Evolutionary conservation across 345 rosid genomes (phyloP).

Genomic region (Eucalyptus erythrocorys): DNA sequence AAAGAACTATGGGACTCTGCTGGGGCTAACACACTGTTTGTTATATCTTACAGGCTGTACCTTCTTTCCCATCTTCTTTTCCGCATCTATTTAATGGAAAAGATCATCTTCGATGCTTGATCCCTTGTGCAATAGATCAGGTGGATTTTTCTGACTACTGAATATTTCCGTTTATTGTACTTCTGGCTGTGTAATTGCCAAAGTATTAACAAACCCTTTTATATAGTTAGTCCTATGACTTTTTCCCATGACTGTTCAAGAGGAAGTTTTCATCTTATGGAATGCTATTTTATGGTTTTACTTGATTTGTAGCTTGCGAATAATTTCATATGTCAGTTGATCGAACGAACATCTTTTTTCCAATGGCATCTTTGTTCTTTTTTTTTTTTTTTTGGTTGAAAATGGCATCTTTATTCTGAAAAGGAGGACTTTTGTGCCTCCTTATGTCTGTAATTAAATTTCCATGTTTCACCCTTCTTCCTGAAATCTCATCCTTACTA

Average conservation of each 20-base stretch:
- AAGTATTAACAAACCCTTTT: neutral
- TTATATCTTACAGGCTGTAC: slow-evolving; percentile 62
- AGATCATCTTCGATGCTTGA: slow-evolving; percentile 71
- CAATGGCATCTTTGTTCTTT: neutral
- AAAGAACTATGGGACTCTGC: neutral
- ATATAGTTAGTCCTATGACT: neutral
- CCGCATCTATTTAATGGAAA: slow-evolving; percentile 75
- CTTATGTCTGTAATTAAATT: neutral
- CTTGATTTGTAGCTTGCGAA: neutral
- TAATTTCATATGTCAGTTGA: neutral
- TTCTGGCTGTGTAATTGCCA: neutral
- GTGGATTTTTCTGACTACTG: slow-evolving; percentile 10
- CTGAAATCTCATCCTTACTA: neutral
- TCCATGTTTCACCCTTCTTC: neutral
- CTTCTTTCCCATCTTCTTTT: slow-evolving; percentile 89
- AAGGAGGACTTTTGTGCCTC: neutral
- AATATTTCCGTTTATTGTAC: neutral
- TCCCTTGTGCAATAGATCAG: slow-evolving; percentile 98
- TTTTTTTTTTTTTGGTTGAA: no score
- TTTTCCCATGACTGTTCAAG: neutral
- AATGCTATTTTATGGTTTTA: neutral
- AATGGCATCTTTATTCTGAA: neutral
- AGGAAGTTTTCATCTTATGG: neutral
- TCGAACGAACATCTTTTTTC: neutral
- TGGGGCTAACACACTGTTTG: neutral